A percentile compares a stretch with the other conserved stretches of the same genome.
Conservation (phyloP, 2,329 filamentous ascomycete species). For the Aplosporella prunicola region DNA sequence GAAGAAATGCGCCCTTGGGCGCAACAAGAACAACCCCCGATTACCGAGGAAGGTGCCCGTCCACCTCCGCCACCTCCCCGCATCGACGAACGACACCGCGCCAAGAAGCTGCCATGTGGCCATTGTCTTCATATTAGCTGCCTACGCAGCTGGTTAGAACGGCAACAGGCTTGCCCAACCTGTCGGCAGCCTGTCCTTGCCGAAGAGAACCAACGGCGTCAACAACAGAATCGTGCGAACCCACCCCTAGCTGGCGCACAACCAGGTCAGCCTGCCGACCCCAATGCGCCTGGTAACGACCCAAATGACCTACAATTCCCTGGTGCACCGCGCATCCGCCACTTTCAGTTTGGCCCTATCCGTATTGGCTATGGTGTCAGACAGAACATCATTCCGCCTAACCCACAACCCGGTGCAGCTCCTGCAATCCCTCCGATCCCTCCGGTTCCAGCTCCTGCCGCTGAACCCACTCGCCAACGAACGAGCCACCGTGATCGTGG, state of each 20-base stretch:
- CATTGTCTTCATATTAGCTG: conserved; percentile 93
- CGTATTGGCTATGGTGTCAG: conserved; percentile 9
- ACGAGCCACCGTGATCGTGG: too few species aligned
- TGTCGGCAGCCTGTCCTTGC: conserved; percentile 73
- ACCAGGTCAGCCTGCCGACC: conserved; percentile 11
- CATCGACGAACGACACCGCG: conserved; percentile 73
- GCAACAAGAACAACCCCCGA: conserved; percentile 26
- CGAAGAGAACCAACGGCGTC: conserved; percentile 20
- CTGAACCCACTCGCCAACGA: not conserved
- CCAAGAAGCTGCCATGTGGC: conserved; percentile 93
- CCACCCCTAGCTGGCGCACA: conserved; percentile 1
- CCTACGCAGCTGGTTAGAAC: conserved; percentile 91
- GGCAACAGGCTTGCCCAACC: conserved; percentile 94
- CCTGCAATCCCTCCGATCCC: not conserved
- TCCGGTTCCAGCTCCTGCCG: not conserved
- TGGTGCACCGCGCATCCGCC: conserved; percentile 1
- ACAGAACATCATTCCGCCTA: not conserved
- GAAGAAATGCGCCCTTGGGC: conserved; percentile 88
- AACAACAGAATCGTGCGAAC: conserved; percentile 20
- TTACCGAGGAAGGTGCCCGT: conserved; percentile 27
- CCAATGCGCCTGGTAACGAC: conserved; percentile 16
- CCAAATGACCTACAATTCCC: conserved; percentile 12
- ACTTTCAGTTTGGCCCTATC: conserved; percentile 8
- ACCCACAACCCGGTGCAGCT: conserved; percentile 6
- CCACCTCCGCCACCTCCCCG: conserved; percentile 27